These are phyloP conservation scores for Torulaspora gathmanii DNA, from an alignment of 805 yeast genomes.

Conservation along the genomic window DNA sequence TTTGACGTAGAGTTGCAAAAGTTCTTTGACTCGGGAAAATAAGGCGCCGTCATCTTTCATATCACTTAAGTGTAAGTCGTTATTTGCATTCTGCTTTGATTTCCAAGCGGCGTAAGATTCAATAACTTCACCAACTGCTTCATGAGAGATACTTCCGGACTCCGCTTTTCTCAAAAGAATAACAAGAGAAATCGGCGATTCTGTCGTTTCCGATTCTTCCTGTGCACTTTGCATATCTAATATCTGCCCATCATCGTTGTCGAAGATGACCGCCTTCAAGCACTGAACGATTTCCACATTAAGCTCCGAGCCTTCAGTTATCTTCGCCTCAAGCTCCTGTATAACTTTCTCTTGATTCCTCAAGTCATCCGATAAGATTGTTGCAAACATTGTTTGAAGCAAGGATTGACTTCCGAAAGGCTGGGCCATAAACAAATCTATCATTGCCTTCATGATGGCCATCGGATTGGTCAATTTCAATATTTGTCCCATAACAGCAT, in stretches of 20 bases:
- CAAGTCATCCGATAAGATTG: conserved; percentile 70
- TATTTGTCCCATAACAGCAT: conserved; percentile 67
- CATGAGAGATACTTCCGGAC: conserved; percentile 17
- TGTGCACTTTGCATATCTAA: conserved; percentile 32
- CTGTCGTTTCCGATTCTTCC: conserved; percentile 30
- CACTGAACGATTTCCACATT: conserved; percentile 29
- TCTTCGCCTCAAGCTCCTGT: conserved; percentile 40
- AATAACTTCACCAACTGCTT: conserved; percentile 27
- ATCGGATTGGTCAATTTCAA: conserved; percentile 83
- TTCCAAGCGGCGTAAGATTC: conserved; percentile 33
- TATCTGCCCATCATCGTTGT: conserved; percentile 29
- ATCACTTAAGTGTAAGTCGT: conserved; percentile 23
- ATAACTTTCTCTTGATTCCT: conserved; percentile 55
- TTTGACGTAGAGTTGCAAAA: conserved; percentile 59
- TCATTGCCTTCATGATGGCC: conserved; percentile 68
- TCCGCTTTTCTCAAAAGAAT: conserved; percentile 27
- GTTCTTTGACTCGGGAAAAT: conserved; percentile 53
- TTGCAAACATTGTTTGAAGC: conserved; percentile 68
- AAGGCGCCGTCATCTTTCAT: conserved; percentile 36
- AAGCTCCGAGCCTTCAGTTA: conserved; percentile 25
- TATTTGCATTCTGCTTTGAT: conserved; percentile 13
- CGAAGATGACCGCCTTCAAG: conserved; percentile 32
- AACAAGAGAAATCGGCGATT: conserved; percentile 27
- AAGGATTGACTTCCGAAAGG: conserved; percentile 65
- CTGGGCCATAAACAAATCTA: conserved; percentile 79